Base-by-base conservation (phyloP, 2,329 filamentous ascomycete genomes). In the Lecanicillium sp. region DNA sequence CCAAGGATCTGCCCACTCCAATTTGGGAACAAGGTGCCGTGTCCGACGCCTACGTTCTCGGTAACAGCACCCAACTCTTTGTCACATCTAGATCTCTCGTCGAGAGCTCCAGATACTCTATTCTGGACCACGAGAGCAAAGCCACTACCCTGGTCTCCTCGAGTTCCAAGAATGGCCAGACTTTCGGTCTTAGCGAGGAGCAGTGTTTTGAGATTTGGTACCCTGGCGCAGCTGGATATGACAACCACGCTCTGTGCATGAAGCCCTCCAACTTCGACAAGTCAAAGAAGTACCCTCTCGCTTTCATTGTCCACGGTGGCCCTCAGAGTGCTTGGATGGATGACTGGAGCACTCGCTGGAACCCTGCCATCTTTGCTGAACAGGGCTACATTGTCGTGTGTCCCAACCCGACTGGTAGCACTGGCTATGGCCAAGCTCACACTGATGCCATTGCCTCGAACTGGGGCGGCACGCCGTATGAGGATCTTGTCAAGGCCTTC, bases 401-500 rank as follows among this genome's bases (percentile, higher is more conserved):
- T 42, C 87, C 88, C 9, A 95, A 95, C 62, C 87, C 87, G 8
- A 93, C 87, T 0, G 89, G 89, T 15, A 87, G 81, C 58, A 90
- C 87, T 5, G 86, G 87, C 3, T 95, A 90, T 58, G 89, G 89
- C 5, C 85, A 91, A 67, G 75, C 77, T 26, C 78, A 91, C 48
- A 81, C 82, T 26, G 82, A 95, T 60, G 84, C 81, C 0, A 95
- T 96, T 59, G 73, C 79, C 43, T 75, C 81, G 48, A 76, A 94
- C 54, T 95, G 90, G 90, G 90, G 90, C 53, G 87, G 88, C 5
- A 75, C 80, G 30, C 90, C 90, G 0, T 96, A 95, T 62, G 67
- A 86, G 24, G 90, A 96, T 60, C 73, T 96, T 15, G 86, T 86
- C 23, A 81, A 83, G 52, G 84, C 83, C 52, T 88, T 90, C 60